Conservation (phyloP, 371 early-diverging fungal genomes). For the Haplosporangium sp. region DNA sequence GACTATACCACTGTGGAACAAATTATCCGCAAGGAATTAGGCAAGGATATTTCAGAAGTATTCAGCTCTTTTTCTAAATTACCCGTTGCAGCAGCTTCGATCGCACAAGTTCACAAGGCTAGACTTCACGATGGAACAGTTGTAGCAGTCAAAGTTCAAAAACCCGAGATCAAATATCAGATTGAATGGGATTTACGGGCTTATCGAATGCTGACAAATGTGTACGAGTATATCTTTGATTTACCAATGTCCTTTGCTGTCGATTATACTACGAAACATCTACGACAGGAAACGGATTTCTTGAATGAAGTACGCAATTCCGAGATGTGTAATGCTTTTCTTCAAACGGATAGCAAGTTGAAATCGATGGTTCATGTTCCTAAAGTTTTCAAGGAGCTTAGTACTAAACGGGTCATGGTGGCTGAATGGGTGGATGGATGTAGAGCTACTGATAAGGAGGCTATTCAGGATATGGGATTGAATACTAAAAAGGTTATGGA, state of each 20-base stretch:
- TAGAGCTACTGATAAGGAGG: constrained; percentile 67
- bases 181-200: constrained; percentile 88
- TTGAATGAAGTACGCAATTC: constrained; percentile 86
- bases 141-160: constrained; percentile 95
- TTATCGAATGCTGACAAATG: constrained; percentile 66
- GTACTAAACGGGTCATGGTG: constrained; percentile 80
- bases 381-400: constrained; percentile 80
- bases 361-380: constrained; percentile 79
- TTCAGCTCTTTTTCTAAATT: constrained; percentile 77
- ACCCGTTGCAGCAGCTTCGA: constrained; percentile 92
- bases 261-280: constrained; percentile 80
- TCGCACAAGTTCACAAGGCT: constrained; percentile 95
- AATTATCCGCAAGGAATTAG: constrained; percentile 80
- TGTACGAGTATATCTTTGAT: constrained; percentile 84
- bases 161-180: constrained; percentile 87
- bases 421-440: constrained; percentile 91
- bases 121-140: constrained; percentile 75
- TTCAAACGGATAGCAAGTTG: constrained; percentile 70
- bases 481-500: constrained; percentile 74
- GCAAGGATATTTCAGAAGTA: constrained; percentile 68
- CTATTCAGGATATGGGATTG: constrained; percentile 58
- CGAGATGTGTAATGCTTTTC: constrained; percentile 66
- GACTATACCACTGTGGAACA: constrained; percentile 73
- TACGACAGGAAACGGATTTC: constrained; percentile 91
- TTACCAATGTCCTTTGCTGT: constrained; percentile 86